Evolutionary conservation across 768 basidiomycete species (phyloP).

Genomic region (Leccinum uliginosum): DNA sequence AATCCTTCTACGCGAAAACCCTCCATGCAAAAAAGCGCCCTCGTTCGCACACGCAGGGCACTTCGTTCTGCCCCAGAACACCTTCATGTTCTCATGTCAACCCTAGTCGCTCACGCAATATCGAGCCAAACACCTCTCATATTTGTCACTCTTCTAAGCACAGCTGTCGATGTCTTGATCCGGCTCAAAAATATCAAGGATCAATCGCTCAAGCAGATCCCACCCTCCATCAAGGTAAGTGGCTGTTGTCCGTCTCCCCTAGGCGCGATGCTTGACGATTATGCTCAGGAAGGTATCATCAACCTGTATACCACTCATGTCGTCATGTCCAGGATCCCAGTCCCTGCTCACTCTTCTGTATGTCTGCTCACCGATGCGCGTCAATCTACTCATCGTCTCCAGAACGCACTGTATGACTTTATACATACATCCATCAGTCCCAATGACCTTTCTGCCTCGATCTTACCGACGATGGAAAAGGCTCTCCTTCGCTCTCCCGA

Average conservation of each 20-base stretch:
- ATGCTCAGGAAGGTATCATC: conserved; percentile 50
- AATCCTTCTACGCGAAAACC: conserved; percentile 50
- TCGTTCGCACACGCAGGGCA: conserved; percentile 61
- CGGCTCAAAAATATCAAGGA: conserved; percentile 57
- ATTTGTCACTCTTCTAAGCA: conserved; percentile 55
- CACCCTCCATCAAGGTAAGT: conserved; percentile 44
- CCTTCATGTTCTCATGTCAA: conserved; percentile 47
- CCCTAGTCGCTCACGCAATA: conserved; percentile 50
- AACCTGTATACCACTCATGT: conserved; percentile 56
- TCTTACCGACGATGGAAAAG: conserved; percentile 78
- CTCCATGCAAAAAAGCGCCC: conserved; percentile 55
- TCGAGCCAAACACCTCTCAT: conserved; percentile 39
- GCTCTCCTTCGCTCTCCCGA: conserved; percentile 81
- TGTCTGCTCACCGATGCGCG: conserved; percentile 15
- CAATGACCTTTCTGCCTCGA: conserved; percentile 45
- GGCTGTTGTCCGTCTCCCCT: not conserved
- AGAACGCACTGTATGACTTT: conserved; percentile 61
- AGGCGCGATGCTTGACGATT: not conserved
- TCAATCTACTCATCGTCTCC: conserved; percentile 9
- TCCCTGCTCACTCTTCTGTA: conserved; percentile 60
- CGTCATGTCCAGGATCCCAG: conserved; percentile 60
- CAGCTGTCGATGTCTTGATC: conserved; percentile 65
- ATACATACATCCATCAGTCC: conserved; percentile 47
- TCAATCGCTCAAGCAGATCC: conserved; percentile 38
- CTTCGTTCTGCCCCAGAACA: conserved; percentile 57